Evolutionary conservation across 2,329 filamentous ascomycete species (phyloP).

Genomic region (Colletotrichum orbiculare): DNA sequence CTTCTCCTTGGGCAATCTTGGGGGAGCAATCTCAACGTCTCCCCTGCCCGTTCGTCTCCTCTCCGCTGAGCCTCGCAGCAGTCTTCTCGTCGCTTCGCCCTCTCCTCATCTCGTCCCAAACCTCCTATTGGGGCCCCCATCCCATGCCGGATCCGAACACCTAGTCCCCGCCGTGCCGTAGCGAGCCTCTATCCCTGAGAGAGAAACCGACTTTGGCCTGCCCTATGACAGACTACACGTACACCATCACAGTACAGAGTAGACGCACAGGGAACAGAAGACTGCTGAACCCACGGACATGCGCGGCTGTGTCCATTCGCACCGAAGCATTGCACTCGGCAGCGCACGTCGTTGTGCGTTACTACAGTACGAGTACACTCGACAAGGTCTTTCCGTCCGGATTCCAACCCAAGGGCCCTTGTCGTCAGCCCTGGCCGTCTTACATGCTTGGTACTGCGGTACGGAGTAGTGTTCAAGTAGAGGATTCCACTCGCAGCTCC

Average conservation of each 20-base stretch:
- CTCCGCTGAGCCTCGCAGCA: constrained; percentile 4
- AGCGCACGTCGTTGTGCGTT: neutral
- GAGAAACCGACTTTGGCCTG: constrained; percentile 12
- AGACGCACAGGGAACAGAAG: no score
- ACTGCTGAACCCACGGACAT: constrained; percentile 21
- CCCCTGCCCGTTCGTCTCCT: constrained; percentile 1
- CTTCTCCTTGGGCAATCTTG: constrained; percentile 11
- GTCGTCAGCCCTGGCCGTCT: constrained; percentile 26
- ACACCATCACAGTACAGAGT: no score
- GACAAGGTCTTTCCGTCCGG: neutral
- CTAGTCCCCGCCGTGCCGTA: constrained; percentile 17
- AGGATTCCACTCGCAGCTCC: constrained; percentile 8
- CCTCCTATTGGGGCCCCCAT: constrained; percentile 2
- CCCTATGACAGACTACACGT: no score
- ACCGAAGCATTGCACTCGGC: constrained; percentile 4
- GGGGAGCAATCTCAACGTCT: constrained; percentile 10
- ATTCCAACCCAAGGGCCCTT: constrained; percentile 8
- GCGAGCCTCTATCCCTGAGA: constrained; percentile 15
- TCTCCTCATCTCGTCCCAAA: constrained; percentile 1
- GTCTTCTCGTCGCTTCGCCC: constrained; percentile 2
- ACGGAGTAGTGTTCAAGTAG: no score
- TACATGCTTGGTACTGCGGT: no score
- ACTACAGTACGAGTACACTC: neutral
- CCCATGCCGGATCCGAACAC: constrained; percentile 21
- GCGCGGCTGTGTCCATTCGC: constrained; percentile 20